Percentiles rank a stretch among this genome's conserved stretches.
phyloP scores from a whole-genome alignment of 2,329 filamentous ascomycete species.

The Pezicula radicicola region DNA sequence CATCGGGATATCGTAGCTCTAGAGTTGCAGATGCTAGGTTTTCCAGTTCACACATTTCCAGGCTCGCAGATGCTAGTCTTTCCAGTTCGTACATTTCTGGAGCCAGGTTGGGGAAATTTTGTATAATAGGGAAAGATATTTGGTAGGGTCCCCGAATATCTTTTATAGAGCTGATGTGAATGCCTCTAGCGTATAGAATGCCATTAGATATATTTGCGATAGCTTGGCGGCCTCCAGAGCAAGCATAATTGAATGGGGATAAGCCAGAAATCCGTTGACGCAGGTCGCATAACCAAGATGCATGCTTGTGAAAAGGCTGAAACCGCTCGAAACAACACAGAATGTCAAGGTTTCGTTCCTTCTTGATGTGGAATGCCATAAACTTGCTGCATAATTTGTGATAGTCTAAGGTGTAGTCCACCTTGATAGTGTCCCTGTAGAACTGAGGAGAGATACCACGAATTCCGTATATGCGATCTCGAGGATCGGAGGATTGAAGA shows the following conservation, averaged over 20 bases:
- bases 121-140: too few species aligned
- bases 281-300: neutral
- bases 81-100: too few species aligned
- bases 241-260: neutral
- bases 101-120: too few species aligned
- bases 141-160: neutral
- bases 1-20: neutral
- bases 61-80: too few species aligned
- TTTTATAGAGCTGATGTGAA: neutral
- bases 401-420: neutral
- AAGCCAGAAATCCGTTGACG: neutral
- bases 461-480: neutral
- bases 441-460: neutral
- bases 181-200: neutral
- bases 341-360: neutral
- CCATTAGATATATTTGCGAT: neutral
- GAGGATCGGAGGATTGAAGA: neutral
- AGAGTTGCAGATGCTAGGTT: neutral
- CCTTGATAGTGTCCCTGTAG: neutral
- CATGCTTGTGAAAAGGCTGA: neutral
- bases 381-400: neutral
- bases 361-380: neutral
- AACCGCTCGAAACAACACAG: neutral
- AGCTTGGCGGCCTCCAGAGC: neutral
- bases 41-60: neutral